Evolutionary conservation across 1,284 basidiomycete species (phyloP).

Genomic region (Inonotus hispidus): DNA sequence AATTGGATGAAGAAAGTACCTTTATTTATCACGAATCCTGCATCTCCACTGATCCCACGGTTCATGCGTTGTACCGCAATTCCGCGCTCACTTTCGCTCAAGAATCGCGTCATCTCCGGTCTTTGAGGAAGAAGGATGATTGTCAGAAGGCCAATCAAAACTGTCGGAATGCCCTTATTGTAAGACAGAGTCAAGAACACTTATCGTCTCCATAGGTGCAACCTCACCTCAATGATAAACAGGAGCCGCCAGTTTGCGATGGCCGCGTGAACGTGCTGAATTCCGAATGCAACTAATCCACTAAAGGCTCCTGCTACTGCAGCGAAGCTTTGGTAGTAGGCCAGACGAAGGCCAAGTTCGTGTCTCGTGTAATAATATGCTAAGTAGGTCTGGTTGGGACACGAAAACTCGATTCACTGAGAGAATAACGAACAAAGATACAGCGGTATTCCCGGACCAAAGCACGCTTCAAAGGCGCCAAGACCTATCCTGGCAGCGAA

Average conservation of each 20-base stretch:
- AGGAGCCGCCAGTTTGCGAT: constrained; percentile 61
- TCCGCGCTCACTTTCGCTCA: constrained; percentile 67
- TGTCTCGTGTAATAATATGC: constrained; percentile 71
- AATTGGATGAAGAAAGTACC: neutral
- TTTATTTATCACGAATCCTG: constrained; percentile 60
- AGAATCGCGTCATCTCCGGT: constrained; percentile 68
- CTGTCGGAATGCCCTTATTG: constrained; percentile 52
- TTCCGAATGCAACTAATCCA: constrained; percentile 67
- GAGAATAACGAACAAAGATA: constrained; percentile 53
- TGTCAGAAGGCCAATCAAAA: constrained; percentile 63
- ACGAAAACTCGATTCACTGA: neutral
- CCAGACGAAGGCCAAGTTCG: constrained; percentile 68
- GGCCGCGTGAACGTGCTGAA: constrained; percentile 49
- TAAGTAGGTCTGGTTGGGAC: constrained; percentile 25
- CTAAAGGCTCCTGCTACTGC: constrained; percentile 76
- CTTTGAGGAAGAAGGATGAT: constrained; percentile 68
- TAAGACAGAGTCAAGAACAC: neutral
- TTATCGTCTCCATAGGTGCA: neutral
- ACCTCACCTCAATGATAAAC: constrained; percentile 68
- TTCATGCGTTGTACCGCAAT: constrained; percentile 74
- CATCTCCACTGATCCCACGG: constrained; percentile 59
- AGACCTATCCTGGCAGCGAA: constrained; percentile 53
- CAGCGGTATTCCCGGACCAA: constrained; percentile 66
- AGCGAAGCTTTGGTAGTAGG: constrained; percentile 76
- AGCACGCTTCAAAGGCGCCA: constrained; percentile 68